Conservation (phyloP, 768 basidiomycete species). For the Leccinum incarnatum region DNA sequence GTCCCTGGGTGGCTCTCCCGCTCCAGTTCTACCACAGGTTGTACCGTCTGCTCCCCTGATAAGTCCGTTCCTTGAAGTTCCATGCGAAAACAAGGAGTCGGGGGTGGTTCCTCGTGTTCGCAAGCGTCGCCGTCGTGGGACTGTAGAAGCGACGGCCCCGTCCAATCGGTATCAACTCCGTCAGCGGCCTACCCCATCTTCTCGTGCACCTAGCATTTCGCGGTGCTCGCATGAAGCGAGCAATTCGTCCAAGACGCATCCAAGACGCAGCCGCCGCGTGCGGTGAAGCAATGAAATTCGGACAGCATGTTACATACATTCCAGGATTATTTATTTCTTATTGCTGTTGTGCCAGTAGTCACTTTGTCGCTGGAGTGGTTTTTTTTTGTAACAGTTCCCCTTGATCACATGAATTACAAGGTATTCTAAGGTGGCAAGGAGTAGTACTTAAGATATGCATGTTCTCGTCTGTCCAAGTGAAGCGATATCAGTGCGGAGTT, state of each 20-base stretch:
- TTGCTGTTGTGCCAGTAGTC: conserved; percentile 32
- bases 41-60: conserved; percentile 7
- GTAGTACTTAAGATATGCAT: background rate
- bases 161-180: conserved; percentile 31
- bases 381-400: background rate
- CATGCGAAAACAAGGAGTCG: conserved; percentile 9
- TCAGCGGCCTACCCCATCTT: conserved; percentile 24
- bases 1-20: conserved; percentile 3
- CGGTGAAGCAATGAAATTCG: conserved; percentile 5
- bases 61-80: conserved; percentile 7
- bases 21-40: conserved; percentile 5
- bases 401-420: background rate
- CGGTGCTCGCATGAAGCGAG: conserved; percentile 18
- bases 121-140: conserved; percentile 11
- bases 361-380: conserved; percentile 3
- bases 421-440: background rate
- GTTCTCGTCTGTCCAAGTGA: background rate
- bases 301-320: background rate
- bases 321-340: conserved; percentile 34
- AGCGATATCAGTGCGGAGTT: background rate
- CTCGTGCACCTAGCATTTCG: conserved; percentile 13
- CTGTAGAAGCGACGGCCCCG: conserved; percentile 4
- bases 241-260: conserved; percentile 12
- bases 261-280: conserved; percentile 15
- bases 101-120: conserved; percentile 3